Base-by-base conservation (phyloP, 2,329 filamentous ascomycete species). In the Alternaria tenuissima region DNA sequence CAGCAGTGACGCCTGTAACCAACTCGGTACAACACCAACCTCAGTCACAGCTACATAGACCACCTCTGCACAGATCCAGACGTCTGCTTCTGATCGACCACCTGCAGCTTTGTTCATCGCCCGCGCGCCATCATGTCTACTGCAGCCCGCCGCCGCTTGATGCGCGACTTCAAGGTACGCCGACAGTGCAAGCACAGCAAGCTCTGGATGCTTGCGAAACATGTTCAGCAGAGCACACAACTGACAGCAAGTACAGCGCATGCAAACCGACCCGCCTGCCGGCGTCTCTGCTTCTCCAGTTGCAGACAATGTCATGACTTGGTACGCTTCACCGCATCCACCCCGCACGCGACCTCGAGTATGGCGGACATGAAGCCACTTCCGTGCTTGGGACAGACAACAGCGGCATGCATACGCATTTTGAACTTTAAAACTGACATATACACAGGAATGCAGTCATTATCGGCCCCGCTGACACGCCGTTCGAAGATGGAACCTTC, bases 401-500 rank as follows among this genome's bases (percentile, higher is more conserved):
- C 43, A 32, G 32, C 34, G 22, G 12, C 20, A 36, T 26, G 11
- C 1, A n/a, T 26, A 5, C 4, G 14, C 41, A 1, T n/a, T 20
- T 32, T 16, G 54, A 20, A 18, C 49, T 28, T 12, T 5, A 16
- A 22, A 51, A 63, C 73, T 82, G 39, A 82, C 64, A 57, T 43
- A 11, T 18, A 32, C 39, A 55, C 58, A 97, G 94, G 94, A 99
- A 99, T 78, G 94, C 94, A 56, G 94, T 98, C 65, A 99, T 99
- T 64, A 98, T 99, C 72, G 94, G 94, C 9, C 94, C 94, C 39
- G 93, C 93, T 61, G 95, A 99, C 75, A 99, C 95, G 1, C 94
- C 95, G 1, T 99, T 98, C 75, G 95, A 99, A 81, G 95, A 99
- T 79, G 95, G 95, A 64, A 99, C 95, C 22, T 99, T 99, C 79